These are phyloP conservation scores for Russula sp. DNA, from an alignment of 768 basidiomycete species.

Conservation along the genomic window DNA sequence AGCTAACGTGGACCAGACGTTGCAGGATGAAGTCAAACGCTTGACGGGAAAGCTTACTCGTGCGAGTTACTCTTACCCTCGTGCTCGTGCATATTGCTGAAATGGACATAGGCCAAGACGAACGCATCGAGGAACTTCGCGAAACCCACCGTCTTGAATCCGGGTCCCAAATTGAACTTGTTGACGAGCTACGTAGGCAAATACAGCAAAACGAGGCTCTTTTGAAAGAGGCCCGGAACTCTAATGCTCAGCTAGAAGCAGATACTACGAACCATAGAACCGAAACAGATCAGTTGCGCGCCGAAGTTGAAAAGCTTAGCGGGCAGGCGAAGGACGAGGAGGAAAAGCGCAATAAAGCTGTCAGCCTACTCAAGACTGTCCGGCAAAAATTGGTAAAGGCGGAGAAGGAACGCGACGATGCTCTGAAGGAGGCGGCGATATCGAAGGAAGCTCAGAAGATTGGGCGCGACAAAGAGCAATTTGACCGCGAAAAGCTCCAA, in stretches of 20 bases:
- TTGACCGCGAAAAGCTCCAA: slow-evolving; percentile 46
- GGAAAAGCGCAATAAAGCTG: slow-evolving; percentile 93
- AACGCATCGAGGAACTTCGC: slow-evolving; percentile 74
- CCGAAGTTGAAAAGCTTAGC: slow-evolving; percentile 57
- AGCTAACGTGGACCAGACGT: slow-evolving; percentile 36
- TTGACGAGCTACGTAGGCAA: slow-evolving; percentile 62
- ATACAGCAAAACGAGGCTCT: slow-evolving; percentile 64
- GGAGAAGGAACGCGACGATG: slow-evolving; percentile 88
- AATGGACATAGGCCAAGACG: slow-evolving; percentile 61
- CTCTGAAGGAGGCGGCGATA: slow-evolving; percentile 48
- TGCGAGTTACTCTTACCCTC: slow-evolving; percentile 31
- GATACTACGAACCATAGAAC: slow-evolving; percentile 42
- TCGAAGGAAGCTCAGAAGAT: slow-evolving; percentile 48
- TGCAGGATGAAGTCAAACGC: slow-evolving; percentile 72
- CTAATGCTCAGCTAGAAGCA: slow-evolving; percentile 43
- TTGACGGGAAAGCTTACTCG: slow-evolving; percentile 66
- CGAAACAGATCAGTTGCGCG: slow-evolving; percentile 51
- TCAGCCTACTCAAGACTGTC: slow-evolving; percentile 90
- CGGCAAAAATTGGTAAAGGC: slow-evolving; percentile 94
- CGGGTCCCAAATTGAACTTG: slow-evolving; percentile 67
- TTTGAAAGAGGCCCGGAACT: slow-evolving; percentile 48
- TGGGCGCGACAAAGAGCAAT: slow-evolving; percentile 36
- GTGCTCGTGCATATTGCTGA: background rate
- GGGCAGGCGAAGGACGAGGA: slow-evolving; percentile 83
- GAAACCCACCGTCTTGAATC: slow-evolving; percentile 79